A percentile compares a stretch with the other conserved stretches of the same genome.
Conservation (phyloP, 176 grass and related monocot genomes). For the Tillandsia fasciculata region DNA sequence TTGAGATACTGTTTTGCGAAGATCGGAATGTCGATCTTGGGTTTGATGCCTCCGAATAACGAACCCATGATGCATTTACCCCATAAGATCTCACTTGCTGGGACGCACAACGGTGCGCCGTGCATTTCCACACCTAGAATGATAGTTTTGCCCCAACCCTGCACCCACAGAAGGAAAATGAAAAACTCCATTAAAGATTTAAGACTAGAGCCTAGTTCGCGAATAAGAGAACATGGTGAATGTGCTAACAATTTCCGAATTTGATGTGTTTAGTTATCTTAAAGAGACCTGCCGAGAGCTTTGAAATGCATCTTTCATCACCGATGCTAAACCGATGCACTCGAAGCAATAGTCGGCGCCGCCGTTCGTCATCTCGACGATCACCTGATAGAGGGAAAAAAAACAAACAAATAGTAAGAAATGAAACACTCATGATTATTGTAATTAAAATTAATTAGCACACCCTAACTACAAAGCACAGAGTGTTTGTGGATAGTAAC, state of each 20-base stretch:
- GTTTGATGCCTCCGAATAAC: conserved; percentile 63
- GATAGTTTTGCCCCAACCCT: conserved; percentile 92
- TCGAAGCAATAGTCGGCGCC: conserved; percentile 77
- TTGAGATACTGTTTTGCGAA: conserved; percentile 56
- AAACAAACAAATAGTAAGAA: neutral
- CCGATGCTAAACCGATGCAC: conserved; percentile 63
- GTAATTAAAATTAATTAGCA: neutral
- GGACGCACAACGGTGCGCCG: conserved; percentile 37
- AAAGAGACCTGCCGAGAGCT: conserved; percentile 44
- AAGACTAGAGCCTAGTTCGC: neutral
- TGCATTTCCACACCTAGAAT: conserved; percentile 73
- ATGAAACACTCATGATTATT: neutral
- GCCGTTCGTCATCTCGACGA: conserved; percentile 62
- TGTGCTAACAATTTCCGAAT: neutral
- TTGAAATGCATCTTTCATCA: conserved; percentile 60
- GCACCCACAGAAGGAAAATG: neutral
- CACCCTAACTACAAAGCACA: too few relatives aligned
- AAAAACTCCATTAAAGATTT: neutral
- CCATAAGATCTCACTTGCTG: conserved; percentile 31
- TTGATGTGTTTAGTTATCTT: neutral
- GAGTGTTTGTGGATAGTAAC: conserved; percentile 8
- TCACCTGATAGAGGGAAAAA: conserved; percentile 27
- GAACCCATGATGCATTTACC: conserved; percentile 51
- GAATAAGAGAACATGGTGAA: neutral
- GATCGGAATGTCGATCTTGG: conserved; percentile 72